Evolutionary conservation across 106 monocot species (phyloP), one percentile per base, ranked within the genome.

Genomic region (Phalaenopsis equestris): DNA sequence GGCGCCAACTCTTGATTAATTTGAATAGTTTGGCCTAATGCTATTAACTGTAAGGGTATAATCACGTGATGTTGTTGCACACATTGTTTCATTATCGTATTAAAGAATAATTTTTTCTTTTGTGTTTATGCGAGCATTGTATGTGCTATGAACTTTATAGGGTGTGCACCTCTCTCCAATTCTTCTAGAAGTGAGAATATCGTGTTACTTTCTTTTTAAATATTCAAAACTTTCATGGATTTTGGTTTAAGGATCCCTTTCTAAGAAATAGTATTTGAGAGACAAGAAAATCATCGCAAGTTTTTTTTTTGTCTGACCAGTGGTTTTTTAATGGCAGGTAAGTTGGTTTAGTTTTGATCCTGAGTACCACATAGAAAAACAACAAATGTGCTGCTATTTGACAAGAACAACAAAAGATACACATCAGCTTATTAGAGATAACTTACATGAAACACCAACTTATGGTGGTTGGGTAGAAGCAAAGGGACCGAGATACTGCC

Each of bases 391-490:
- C 79, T 99, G 99, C 73, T 95, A 99, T 80, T 87, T 95, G 81
- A 99, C 99, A 80, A 93, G 95, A 16, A 99, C 99, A 41, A 99
- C 95, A 73, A 93, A 91, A 81, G 88, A 84, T 16, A 99, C 99
- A 5, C 95, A 95, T 76, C 88, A 93, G 84, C 86, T 99, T 87
- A 93, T 99, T 55, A 88, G 79, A 83, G 95, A 93, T 81, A 93
- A 99, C 78, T 86, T 99, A 72, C 88, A 99, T 81, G 99, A 99
- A 80, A 95, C 99, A 72, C 95, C 95, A 67, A 99, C 99, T 68
- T 99, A 99, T 93, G 99, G 99, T 75, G 99, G 99, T 79, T 99
- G 99, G 99, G 93, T 99, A 36, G 95, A 99, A 79, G 93, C 99
- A 47, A 99, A 99, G 79, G 99, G 99, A 7, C 99, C 99, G 24